These are phyloP conservation scores for Prorocentrum cordatum DNA, from an alignment of 169 alveolate genomes.

Conservation along the genomic window DNA sequence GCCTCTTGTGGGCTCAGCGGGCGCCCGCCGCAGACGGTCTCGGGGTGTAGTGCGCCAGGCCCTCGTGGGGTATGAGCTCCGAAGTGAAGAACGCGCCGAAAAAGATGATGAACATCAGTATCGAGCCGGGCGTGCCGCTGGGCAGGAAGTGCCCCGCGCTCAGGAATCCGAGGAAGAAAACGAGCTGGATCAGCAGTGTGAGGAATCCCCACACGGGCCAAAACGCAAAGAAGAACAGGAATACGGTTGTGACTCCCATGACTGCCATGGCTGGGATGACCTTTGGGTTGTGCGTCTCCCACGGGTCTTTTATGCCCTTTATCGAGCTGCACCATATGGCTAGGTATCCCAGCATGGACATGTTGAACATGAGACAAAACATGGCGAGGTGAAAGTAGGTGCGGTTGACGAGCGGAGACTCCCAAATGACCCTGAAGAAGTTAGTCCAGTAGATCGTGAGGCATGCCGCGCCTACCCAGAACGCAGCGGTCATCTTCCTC, in stretches of 20 bases:
- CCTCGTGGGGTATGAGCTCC: slow-evolving; percentile 27
- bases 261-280: slow-evolving; percentile 45
- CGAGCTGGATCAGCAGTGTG: slow-evolving; percentile 22
- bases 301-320: slow-evolving; percentile 16
- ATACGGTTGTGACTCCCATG: slow-evolving; percentile 18
- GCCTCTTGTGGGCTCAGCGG: too few species aligned
- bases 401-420: slow-evolving; percentile 40
- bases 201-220: slow-evolving; percentile 57
- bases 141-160: not conserved
- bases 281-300: slow-evolving; percentile 44
- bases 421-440: slow-evolving; percentile 54
- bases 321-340: slow-evolving; percentile 25
- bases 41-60: slow-evolving; percentile 43
- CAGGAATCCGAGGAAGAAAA: slow-evolving; percentile 41
- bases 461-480: slow-evolving; percentile 26
- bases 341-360: slow-evolving; percentile 5
- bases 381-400: slow-evolving; percentile 44
- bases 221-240: slow-evolving; percentile 53
- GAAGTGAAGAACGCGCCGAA: slow-evolving; percentile 51
- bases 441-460: slow-evolving; percentile 27
- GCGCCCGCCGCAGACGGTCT: too few species aligned
- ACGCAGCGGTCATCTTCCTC: slow-evolving; percentile 57
- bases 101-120: slow-evolving; percentile 41
- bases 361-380: slow-evolving; percentile 29
- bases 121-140: slow-evolving; percentile 6